Evolutionary conservation across 1,284 basidiomycete species (phyloP), one percentile per base, ranked within the genome.

Genomic region (Malassezia obtusa): DNA sequence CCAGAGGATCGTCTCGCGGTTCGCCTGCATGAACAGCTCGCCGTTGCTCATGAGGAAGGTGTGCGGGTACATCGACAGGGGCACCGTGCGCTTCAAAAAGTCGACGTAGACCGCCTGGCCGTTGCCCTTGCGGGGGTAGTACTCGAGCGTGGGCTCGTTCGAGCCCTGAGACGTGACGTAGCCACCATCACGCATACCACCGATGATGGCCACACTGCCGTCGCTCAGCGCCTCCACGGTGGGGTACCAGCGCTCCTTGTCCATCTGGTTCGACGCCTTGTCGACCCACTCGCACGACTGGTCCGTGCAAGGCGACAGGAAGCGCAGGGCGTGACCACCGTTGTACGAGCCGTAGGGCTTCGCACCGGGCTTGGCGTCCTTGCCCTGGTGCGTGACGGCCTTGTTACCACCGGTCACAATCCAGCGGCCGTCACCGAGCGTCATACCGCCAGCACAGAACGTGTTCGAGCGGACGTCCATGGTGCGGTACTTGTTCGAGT

Each of bases 221-320:
- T 68, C 66, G 19, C 33, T 37, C 4, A 68, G 50, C 1, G 63
- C 57, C 51, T 68, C 68, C n/a, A 71, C 58, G 15, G 61, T 60
- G 3, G 68, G 59, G 43, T 71, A 71, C 68, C 68, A 71, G n/a
- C 68, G 48, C 25, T 67, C 60, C 15, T 52, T 62, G 37, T 63
- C 45, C 52, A 70, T 52, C 40, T 56, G 55, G 49, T 62, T 63
- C 35, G 33, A 38, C 3, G 49, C 40, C 15, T 52, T 21, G 25
- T 68, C 67, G n/a, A 52, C 41, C 62, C 62, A 68, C 12, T 54
- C 41, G 41, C 66, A 65, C 22, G 38, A 35, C 19, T 51, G 43
- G 21, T 62, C 61, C 49, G 56, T 59, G 48, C 62, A 60, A 6
- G 65, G 60, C 10, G 25, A 26, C 15, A 65, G 44, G 50, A 68